Evolutionary conservation across 2,329 filamentous ascomycete genomes (phyloP).

Genomic region (Phoma sp.): DNA sequence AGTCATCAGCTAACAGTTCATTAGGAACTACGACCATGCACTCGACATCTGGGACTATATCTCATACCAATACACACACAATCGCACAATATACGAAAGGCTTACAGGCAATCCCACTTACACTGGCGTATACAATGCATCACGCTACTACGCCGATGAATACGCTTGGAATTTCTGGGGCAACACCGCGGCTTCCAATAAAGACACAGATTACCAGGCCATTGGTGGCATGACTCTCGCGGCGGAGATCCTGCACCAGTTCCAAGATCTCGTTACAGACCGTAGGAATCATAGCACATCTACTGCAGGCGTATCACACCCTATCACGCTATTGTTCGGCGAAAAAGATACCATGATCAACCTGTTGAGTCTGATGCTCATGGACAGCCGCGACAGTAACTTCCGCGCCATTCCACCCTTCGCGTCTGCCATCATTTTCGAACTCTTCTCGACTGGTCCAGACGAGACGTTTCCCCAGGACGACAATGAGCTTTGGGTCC

Average conservation of each 20-base stretch:
- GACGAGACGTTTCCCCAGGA: slow-evolving; percentile 47
- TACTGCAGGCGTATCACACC: slow-evolving; percentile 38
- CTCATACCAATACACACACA: slow-evolving; percentile 60
- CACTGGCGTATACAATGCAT: slow-evolving; percentile 28
- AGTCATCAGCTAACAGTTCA: slow-evolving; percentile 20
- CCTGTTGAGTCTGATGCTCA: slow-evolving; percentile 36
- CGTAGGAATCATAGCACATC: slow-evolving; percentile 15
- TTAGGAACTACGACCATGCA: slow-evolving; percentile 59
- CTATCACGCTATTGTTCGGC: slow-evolving; percentile 52
- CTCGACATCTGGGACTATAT: slow-evolving; percentile 63
- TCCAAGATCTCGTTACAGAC: slow-evolving; percentile 27
- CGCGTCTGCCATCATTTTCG: slow-evolving; percentile 45
- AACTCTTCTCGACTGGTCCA: slow-evolving; percentile 54
- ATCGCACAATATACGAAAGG: slow-evolving; percentile 48
- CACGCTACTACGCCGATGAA: slow-evolving; percentile 56
- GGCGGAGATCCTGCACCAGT: slow-evolving; percentile 30
- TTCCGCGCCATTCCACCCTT: slow-evolving; percentile 37
- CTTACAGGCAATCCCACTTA: slow-evolving; percentile 40
- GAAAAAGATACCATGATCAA: slow-evolving; percentile 43
- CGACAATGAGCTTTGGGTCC: slow-evolving; percentile 57
- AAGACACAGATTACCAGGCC: slow-evolving; percentile 29
- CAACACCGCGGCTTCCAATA: slow-evolving; percentile 46
- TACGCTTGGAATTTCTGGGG: slow-evolving; percentile 53
- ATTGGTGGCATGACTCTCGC: slow-evolving; percentile 42
- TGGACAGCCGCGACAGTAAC: slow-evolving; percentile 23